Evolutionary conservation across 2,329 filamentous ascomycete species (phyloP), one percentile per base, ranked within the genome.

Genomic region (Rhinocladiella mackenziei): DNA sequence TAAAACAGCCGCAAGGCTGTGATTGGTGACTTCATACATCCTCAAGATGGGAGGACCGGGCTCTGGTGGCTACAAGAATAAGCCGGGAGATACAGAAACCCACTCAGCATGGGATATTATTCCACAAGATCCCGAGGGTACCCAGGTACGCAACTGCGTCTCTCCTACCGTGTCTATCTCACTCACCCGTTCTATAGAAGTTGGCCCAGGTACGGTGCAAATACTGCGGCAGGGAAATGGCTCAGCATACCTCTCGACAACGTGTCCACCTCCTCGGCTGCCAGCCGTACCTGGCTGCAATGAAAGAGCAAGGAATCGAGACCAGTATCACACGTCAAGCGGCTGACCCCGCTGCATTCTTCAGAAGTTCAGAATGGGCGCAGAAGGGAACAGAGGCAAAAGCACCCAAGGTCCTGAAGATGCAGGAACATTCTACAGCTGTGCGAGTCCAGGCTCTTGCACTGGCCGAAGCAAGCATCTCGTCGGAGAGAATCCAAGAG

Each of bases 31-130:
- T 15, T 32, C 26, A 23, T 32, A 10, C 34, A 25, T n/a, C n/a
- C n/a, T 44, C 45, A 45, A 35, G 25, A 58, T 56, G 54, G 56
- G 56, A 38, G 56, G 56, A 7, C 53, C 56, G 29, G 56, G 56
- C 39, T 54, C 50, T 28, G 56, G 56, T 19, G 56, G 56, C 22
- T 58, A 54, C 53, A 58, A 58, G 51, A 57, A 52, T 39, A 49
- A 54, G 34, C 56, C 56, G 14, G 56, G 56, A 28, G 56, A 58
- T 31, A 53, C 50, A 22, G 56, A 58, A 34, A 56, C 54, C 34
- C 56, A 58, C 37, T 56, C 54, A 45, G 56, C 56, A 54, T 58
- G 56, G 56, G 54, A 58, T 26, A 56, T 58, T 33, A 56, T 58
- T 18, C 47, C 50, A 28, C 50, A 53, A 40, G 54, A 55, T 37